Conservation (phyloP, 371 early-diverging fungal species). For the Actinomortierella wolfii region DNA sequence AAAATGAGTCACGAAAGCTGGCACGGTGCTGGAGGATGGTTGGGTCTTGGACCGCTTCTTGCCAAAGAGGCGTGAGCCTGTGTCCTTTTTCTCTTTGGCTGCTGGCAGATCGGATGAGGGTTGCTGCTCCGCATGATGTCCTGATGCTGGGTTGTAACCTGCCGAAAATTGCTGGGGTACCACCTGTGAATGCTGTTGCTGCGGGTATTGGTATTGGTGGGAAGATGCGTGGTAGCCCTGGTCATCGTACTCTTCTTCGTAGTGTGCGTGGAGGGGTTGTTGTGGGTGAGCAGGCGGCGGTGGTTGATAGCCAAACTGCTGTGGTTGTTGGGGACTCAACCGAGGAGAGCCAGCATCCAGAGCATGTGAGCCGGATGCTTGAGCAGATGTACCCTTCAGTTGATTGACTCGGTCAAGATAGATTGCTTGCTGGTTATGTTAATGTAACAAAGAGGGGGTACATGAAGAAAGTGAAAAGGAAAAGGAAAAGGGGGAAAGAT, state of each 20-base stretch:
- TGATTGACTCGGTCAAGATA: constrained; percentile 34
- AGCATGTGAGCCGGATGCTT: constrained; percentile 2
- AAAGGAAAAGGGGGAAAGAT: no score
- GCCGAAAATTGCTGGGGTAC: constrained; percentile 3
- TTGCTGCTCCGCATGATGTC: constrained; percentile 2
- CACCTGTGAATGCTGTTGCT: constrained; percentile 1
- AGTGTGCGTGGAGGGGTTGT: constrained; percentile 6
- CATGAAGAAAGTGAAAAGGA: no score
- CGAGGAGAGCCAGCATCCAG: not conserved
- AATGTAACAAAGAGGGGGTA: no score
- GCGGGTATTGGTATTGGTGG: not conserved
- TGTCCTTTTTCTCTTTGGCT: not conserved
- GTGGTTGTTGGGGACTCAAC: not conserved
- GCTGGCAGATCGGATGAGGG: not conserved
- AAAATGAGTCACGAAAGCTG: no score
- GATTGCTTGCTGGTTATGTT: constrained; percentile 27
- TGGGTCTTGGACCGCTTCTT: constrained; percentile 29
- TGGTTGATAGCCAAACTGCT: not conserved
- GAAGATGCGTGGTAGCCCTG: constrained; percentile 6
- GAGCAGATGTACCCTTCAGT: constrained; percentile 10
- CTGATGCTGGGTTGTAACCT: not conserved
- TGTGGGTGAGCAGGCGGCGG: not conserved
- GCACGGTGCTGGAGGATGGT: constrained; percentile 2
- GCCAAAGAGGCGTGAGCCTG: constrained; percentile 24
- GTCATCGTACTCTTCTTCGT: not conserved